Base-by-base conservation (phyloP, 1,139 yeast genomes). In the Scheffersomyces illinoinensis region DNA sequence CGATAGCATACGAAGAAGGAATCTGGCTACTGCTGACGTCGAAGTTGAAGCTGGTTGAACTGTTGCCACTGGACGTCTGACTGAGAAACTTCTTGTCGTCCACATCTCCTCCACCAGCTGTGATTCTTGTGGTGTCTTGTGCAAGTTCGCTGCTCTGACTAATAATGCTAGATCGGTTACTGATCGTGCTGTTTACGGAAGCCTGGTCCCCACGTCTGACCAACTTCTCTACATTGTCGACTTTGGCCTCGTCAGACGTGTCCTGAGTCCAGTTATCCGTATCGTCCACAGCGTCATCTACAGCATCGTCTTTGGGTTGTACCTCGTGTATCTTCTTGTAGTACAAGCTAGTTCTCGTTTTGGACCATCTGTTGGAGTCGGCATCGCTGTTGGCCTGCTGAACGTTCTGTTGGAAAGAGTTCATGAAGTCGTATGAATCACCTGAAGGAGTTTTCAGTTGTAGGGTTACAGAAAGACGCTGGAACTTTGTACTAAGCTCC, bases 381-480 rank as follows among this genome's bases (percentile, higher is more conserved):
- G 61, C 52, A 50, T 59, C 65, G 53, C 62, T 59, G 55, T 68
- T 70, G 23, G 64, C 71, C 20, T 64, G 66, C 39, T 72, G 72
- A 19, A 74, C 72, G 61, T 80, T 81, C 61, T 77, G 79, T 61
- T 77, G 81, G 65, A 81, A 81, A n/a, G 75, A 68, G 57, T 67
- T 73, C 74, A 79, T 77, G 64, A 81, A 81, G 53, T 73, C 70
- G 59, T 76, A 71, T 1, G 84, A 79, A 58, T 79, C 83, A 18
- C 76, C 76, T 4, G 83, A 76, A 0, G 81, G 72, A 24, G 66
- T 57, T 2, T 75, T 66, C 47, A 75, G 74, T 57, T 77, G 81
- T 50, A 81, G 68, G 0, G 83, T 78, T 59, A 73, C 63, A 1
- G 83, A 77, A 46, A 81, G 71, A 21, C 85, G 60, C 58, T 78